These are phyloP conservation scores for Ustanciosporium gigantosporum DNA, from an alignment of 1,284 basidiomycete genomes.

Conservation along the genomic window DNA sequence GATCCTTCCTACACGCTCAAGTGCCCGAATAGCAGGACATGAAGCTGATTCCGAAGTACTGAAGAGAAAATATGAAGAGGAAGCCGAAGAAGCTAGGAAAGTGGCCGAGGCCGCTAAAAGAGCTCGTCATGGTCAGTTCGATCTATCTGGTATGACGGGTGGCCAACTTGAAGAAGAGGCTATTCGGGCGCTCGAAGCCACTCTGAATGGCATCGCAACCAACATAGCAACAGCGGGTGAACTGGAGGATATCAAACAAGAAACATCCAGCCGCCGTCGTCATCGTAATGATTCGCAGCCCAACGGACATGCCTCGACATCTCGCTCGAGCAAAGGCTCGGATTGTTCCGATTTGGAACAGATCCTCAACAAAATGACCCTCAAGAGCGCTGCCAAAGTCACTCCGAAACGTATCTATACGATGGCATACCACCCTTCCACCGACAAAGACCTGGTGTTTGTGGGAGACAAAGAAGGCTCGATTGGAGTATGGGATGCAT, in stretches of 20 bases:
- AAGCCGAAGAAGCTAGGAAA: conserved; percentile 34
- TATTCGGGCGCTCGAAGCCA: conserved; percentile 20
- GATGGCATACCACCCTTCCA: conserved; percentile 51
- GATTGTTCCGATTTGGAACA: conserved; percentile 32
- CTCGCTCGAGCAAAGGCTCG: background rate
- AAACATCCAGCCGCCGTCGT: conserved; percentile 9
- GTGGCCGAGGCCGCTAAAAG: conserved; percentile 38
- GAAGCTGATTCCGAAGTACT: conserved; percentile 45
- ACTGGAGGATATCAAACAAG: conserved; percentile 25
- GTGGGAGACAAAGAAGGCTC: conserved; percentile 56
- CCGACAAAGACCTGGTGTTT: conserved; percentile 54
- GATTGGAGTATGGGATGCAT: conserved; percentile 56
- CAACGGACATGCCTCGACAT: background rate
- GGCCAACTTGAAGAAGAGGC: conserved; percentile 26
- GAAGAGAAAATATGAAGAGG: conserved; percentile 45
- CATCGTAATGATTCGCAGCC: background rate
- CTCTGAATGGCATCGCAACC: conserved; percentile 13
- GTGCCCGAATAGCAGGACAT: conserved; percentile 40
- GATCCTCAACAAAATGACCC: conserved; percentile 46
- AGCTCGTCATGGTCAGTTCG: conserved; percentile 43
- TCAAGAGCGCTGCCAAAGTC: conserved; percentile 45
- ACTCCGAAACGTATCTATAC: conserved; percentile 48
- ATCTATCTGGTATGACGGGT: conserved; percentile 34
- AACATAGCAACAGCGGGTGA: conserved; percentile 14
- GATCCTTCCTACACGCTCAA: conserved; percentile 33